These are phyloP conservation scores for Penicillium sp. DNA, from an alignment of 2,329 filamentous ascomycete species.

Conservation along the genomic window DNA sequence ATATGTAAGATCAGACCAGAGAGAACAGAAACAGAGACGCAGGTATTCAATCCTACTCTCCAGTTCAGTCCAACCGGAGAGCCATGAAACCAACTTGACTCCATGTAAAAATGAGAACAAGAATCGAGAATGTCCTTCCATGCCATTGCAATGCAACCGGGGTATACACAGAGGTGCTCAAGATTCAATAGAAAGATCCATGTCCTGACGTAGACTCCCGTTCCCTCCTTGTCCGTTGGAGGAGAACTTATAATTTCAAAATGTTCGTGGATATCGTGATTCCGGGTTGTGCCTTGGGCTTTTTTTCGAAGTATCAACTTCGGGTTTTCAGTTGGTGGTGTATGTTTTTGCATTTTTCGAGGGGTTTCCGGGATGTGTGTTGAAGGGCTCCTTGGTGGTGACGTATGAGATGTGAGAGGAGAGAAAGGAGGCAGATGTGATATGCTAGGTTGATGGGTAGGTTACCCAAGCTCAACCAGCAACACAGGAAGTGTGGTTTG, in stretches of 20 bases:
- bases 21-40: slow-evolving; percentile 1
- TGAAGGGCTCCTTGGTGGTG: not conserved
- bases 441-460: not conserved
- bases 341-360: not conserved
- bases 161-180: slow-evolving; percentile 15
- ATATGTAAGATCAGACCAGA: slow-evolving; percentile 6
- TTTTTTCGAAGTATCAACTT: not conserved
- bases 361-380: not conserved
- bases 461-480: not conserved
- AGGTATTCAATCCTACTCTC: slow-evolving; percentile 1
- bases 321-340: not conserved
- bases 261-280: slow-evolving; percentile 9
- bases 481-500: not conserved
- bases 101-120: slow-evolving; percentile 15
- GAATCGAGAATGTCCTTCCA: slow-evolving; percentile 15
- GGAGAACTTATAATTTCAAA: slow-evolving; percentile 1
- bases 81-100: slow-evolving; percentile 21
- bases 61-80: not conserved
- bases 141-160: slow-evolving; percentile 19
- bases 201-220: slow-evolving; percentile 5
- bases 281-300: not conserved
- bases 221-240: not conserved
- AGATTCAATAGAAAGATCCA: not conserved
- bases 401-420: not conserved
- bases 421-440: not conserved